Base-by-base conservation (phyloP, 176 grass and related monocot species). In the Puccinellia tenuiflora region DNA sequence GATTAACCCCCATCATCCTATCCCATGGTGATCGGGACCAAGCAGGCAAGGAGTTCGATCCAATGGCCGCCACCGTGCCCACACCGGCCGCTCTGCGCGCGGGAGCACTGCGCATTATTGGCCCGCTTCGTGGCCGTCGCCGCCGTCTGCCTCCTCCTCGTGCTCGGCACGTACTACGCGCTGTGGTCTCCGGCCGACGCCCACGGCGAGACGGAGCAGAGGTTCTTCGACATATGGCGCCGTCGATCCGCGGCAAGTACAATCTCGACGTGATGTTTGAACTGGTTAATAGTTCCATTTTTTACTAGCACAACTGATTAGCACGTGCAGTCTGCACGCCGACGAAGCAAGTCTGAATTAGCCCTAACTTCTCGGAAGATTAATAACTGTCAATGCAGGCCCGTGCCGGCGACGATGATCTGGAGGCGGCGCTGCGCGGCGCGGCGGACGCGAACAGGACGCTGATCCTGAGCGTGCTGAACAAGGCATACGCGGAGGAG, bases 401-500 rank as follows among this genome's bases (percentile, higher is more conserved):
- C 5, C 43, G 43, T 12, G 72, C 4, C 17, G 25, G 10, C 17
- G 77, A 50, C 8, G 89, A 83, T 20, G 75, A 92, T 21, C 92
- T 94, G 35, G 65, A 88, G 86, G 73, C 52, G 82, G 90, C 87
- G 52, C 73, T 94, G n/a, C 60, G 68, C 26, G 78, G 85, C 52
- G 92, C 85, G 22, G 87, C 90, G 10, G 87, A 85, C 72, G 73
- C 52, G 68, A 90, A 94, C 81, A 86, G 50, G 88, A 94, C 87
- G 59, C 37, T 92, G 70, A 90, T 92, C 40, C 29, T 94, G 59
- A 80, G 81, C 35, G 69, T 87, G 77, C 76, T 94, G 50, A 94
- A 94, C 81, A 74, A 80, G 90, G 92, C 90, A 13, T 92, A 90
- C 71, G 77, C 90, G 3, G 61, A 91, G 86, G 68, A 91, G 43